Percentiles rank a stretch among this genome's conserved stretches.
These are phyloP conservation scores for Cucumis hystrix DNA, from an alignment of 306 rosid species.

Conservation along the genomic window DNA sequence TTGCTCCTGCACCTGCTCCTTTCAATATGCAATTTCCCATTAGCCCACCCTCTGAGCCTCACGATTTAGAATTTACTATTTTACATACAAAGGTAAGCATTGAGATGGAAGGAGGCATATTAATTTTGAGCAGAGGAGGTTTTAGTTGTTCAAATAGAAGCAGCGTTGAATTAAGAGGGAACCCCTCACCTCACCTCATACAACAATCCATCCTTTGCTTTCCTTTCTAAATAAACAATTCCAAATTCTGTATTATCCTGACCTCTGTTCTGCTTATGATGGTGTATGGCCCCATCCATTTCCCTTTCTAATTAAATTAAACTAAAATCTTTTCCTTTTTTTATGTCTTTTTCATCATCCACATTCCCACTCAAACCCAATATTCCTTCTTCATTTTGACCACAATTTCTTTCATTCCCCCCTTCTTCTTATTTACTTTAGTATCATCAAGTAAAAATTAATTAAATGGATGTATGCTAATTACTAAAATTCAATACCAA, in stretches of 20 bases:
- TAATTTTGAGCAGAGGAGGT: too few relatives aligned
- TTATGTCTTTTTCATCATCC: background rate
- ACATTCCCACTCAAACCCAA: background rate
- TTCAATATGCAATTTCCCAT: conserved; percentile 66
- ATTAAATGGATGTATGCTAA: too few relatives aligned
- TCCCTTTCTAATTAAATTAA: too few relatives aligned
- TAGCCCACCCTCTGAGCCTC: too few relatives aligned
- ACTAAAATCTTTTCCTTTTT: background rate
- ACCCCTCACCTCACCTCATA: conserved; percentile 20
- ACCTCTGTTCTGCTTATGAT: too few relatives aligned
- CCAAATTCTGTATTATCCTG: background rate
- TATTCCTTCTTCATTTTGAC: background rate
- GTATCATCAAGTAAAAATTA: too few relatives aligned
- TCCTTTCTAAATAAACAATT: conserved; percentile 10
- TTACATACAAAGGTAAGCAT: too few relatives aligned
- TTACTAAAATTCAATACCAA: too few relatives aligned
- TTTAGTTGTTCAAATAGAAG: too few relatives aligned
- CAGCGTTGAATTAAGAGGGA: background rate
- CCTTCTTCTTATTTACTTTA: background rate
- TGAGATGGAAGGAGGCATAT: too few relatives aligned
- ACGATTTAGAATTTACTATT: too few relatives aligned
- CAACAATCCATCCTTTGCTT: conserved; percentile 35
- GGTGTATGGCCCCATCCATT: background rate
- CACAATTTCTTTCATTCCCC: background rate
- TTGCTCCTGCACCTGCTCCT: conserved; percentile 11